Evolutionary conservation across 768 basidiomycete genomes (phyloP), one percentile per base, ranked within the genome.

Genomic region (Mycena epipterygia): DNA sequence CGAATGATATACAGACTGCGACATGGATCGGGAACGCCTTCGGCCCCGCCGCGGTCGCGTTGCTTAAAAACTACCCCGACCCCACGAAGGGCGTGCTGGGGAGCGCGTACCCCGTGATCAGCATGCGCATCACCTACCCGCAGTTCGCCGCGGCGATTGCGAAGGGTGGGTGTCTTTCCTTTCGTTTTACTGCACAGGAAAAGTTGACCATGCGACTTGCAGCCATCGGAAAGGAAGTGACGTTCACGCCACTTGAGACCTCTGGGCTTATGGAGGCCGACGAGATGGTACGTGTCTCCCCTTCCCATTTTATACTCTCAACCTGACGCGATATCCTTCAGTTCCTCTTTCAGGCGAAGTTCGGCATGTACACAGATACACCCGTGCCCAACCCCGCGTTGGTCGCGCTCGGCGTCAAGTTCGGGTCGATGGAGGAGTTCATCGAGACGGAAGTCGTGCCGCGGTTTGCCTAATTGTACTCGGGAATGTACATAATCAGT

Each of bases 1-100:
- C 72, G 0, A 35, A 66, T 2, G 68, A 67, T 14, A 16, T 9
- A 3, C 74, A 75, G 39, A 7, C 39, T 5, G 25, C 62, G 6
- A 76, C 73, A 5, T 74, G 73, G 72, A 65, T 74, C 19, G 55
- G 29, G n/a, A 37, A 59, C 29, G 73, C 74, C 30, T 17, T 76
- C 5, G 73, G 73, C 0, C 42, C 39, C 1, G 62, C 66, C 25
- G 72, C 58, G 8, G 37, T 76, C 3, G 75, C 74, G 2, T 48
- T 76, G 0, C 61, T 74, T 32, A 71, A 65, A 17, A 57, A 76
- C 60, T 68, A 73, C 35, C 29, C 67, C 44, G 48, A 57, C 23
- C 25, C 53, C 13, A 57, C 44, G 13, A 48, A 66, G 51, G 68
- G 56, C 5, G 55, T 76, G 3, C 32, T 67, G 23, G 72, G 72